phyloP scores from a whole-genome alignment of 768 basidiomycete species.

The Lyophyllum semitale region DNA sequence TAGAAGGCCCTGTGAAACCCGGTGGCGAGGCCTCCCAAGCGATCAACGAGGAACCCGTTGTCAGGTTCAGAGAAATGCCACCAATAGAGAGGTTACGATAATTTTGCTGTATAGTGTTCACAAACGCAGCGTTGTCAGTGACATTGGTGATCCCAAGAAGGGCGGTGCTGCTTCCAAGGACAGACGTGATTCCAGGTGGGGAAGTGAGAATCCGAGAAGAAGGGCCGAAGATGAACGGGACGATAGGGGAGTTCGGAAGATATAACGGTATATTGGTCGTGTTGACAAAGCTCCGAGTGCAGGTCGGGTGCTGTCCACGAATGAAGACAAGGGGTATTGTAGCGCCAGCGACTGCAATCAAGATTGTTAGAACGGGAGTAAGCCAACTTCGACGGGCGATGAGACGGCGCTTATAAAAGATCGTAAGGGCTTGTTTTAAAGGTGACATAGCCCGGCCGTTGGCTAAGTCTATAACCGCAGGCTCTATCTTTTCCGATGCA shows the following conservation, averaged over 20 bases:
- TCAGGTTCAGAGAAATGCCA: conserved; percentile 63
- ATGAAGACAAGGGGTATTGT: conserved; percentile 73
- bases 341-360: conserved; percentile 61
- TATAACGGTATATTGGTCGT: conserved; percentile 50
- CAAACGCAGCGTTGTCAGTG: conserved; percentile 61
- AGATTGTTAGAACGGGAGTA: conserved; percentile 53
- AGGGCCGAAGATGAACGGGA: conserved; percentile 28
- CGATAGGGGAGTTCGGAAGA: conserved; percentile 49
- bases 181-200: conserved; percentile 53
- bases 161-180: conserved; percentile 44
- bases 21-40: conserved; percentile 75
- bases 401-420: conserved; percentile 70
- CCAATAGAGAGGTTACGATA: conserved; percentile 62
- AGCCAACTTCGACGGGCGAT: conserved; percentile 72
- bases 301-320: conserved; percentile 49
- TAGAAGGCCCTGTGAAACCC: conserved; percentile 54
- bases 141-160: conserved; percentile 41
- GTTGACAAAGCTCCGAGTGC: conserved; percentile 39
- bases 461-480: conserved; percentile 40
- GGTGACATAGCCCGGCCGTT: conserved; percentile 57
- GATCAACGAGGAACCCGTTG: conserved; percentile 52
- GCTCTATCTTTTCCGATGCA: conserved; percentile 13
- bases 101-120: conserved; percentile 49
- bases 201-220: conserved; percentile 45
- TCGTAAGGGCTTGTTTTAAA: conserved; percentile 66